These are phyloP conservation scores for Lathyrus oleraceus DNA, from an alignment of 306 rosid species.

Conservation along the genomic window DNA sequence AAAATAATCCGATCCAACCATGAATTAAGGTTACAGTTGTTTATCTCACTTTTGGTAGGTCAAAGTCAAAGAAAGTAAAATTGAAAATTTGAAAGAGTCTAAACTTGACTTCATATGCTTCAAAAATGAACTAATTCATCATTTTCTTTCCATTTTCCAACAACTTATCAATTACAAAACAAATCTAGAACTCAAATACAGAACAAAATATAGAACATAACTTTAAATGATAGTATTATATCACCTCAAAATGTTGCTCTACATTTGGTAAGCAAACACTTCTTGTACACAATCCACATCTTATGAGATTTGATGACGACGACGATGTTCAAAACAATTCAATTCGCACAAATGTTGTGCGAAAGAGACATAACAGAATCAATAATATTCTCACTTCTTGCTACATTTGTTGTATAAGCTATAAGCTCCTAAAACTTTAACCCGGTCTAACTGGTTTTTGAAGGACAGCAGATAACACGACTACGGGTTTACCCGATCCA, in stretches of 20 bases:
- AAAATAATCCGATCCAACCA: not conserved
- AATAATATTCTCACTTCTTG: constrained; percentile 45
- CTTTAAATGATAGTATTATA: constrained; percentile 31
- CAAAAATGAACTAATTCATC: constrained; percentile 27
- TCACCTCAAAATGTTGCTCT: constrained; percentile 44
- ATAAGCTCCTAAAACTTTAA: constrained; percentile 35
- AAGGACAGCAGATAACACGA: constrained; percentile 78
- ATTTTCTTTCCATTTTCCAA: constrained; percentile 24
- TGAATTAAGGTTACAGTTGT: not conserved
- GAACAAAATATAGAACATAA: constrained; percentile 35
- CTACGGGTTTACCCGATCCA: constrained; percentile 60
- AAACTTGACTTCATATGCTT: constrained; percentile 15
- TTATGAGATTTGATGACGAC: constrained; percentile 42
- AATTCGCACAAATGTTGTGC: constrained; percentile 40
- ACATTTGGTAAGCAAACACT: constrained; percentile 47
- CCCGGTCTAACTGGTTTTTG: constrained; percentile 75
- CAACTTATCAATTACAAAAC: constrained; percentile 31
- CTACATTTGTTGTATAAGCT: constrained; percentile 29
- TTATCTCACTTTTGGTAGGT: not conserved
- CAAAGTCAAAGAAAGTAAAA: constrained; percentile 1
- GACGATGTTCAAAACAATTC: constrained; percentile 43
- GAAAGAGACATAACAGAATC: constrained; percentile 30
- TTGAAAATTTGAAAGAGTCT: constrained; percentile 10
- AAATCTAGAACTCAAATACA: constrained; percentile 34
- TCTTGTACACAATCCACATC: constrained; percentile 48